These are phyloP conservation scores for Haematococcus lacustris DNA, from an alignment of 139 green algal species.

Conservation along the genomic window DNA sequence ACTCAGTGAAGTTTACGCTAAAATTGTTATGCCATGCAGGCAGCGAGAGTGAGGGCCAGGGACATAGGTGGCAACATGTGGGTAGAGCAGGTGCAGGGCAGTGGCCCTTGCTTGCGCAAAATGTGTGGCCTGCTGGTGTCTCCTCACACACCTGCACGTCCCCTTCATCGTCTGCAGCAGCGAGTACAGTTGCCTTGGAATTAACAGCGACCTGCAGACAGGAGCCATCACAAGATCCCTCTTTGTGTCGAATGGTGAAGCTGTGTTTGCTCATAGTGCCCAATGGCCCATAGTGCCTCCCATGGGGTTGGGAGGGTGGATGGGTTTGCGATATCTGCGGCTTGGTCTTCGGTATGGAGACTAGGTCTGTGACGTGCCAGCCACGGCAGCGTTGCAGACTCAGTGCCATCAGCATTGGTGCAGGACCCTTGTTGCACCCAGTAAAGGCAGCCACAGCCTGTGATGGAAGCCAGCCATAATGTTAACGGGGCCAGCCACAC, in stretches of 20 bases:
- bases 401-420: too few species aligned
- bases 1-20: too few species aligned
- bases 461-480: too few species aligned
- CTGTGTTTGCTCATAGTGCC: too few species aligned
- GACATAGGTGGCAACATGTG: too few species aligned
- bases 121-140: neutral
- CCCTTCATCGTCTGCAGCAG: slow-evolving; percentile 46
- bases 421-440: neutral
- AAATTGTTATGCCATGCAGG: too few species aligned
- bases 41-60: too few species aligned
- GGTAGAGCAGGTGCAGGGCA: too few species aligned
- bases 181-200: slow-evolving; percentile 26
- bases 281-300: neutral
- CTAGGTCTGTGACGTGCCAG: neutral
- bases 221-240: neutral
- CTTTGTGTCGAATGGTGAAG: neutral
- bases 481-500: too few species aligned
- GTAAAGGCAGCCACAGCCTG: too few species aligned
- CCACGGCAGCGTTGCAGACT: neutral
- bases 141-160: slow-evolving; percentile 44
- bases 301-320: neutral
- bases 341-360: too few species aligned
- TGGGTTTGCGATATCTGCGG: neutral
- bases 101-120: too few species aligned
- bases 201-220: slow-evolving; percentile 22